phyloP scores from a whole-genome alignment of 2,329 filamentous ascomycete genomes.

The Exophiala sp. region DNA sequence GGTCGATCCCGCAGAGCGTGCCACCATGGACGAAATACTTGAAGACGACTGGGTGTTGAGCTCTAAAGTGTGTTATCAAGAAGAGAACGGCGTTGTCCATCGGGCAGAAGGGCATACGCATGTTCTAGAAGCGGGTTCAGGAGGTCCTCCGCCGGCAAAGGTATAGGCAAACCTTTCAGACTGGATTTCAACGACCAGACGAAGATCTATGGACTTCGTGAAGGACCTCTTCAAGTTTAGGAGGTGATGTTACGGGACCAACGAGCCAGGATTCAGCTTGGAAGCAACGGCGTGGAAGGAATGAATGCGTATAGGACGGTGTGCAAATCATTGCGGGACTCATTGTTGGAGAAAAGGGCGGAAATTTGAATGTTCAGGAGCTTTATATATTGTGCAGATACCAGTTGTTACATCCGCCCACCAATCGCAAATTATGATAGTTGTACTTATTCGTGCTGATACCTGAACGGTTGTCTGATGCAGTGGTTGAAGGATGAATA shows the following conservation, averaged over 20 bases:
- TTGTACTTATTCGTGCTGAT: neutral
- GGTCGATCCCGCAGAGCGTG: conserved; percentile 76
- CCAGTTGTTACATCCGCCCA: conserved; percentile 3
- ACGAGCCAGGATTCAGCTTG: neutral
- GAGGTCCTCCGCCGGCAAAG: conserved; percentile 27
- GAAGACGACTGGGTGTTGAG: conserved; percentile 86
- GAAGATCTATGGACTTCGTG: too few relatives aligned
- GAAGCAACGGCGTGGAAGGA: neutral
- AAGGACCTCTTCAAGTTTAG: neutral
- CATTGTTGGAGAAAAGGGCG: conserved; percentile 13
- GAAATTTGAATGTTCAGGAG: neutral
- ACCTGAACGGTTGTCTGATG: neutral
- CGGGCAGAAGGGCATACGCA: conserved; percentile 77
- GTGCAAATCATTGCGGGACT: neutral
- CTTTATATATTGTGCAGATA: conserved; percentile 14
- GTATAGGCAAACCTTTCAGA: conserved; percentile 9
- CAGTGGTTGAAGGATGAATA: too few relatives aligned
- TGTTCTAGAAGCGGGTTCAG: conserved; percentile 66
- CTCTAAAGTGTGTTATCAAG: conserved; percentile 75
- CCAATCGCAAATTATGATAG: neutral
- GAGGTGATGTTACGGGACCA: neutral
- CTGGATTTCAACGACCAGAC: neutral
- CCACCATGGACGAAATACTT: conserved; percentile 80
- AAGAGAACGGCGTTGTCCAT: conserved; percentile 69
- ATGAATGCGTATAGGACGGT: neutral